phyloP scores from a whole-genome alignment of 495 filamentous ascomycete species.

The Cercophora scortea region DNA sequence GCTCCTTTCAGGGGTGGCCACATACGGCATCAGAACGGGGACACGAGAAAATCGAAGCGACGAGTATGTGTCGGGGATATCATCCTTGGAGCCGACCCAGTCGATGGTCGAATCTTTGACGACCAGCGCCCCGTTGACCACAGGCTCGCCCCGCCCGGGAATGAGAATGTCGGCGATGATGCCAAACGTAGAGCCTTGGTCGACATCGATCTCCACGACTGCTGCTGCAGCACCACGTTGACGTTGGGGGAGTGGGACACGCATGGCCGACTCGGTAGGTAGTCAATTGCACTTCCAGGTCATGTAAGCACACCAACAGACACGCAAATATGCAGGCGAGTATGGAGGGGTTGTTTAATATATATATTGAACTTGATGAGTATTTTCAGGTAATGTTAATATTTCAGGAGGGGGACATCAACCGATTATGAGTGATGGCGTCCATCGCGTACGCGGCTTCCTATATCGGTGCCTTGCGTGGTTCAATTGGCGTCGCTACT shows the following conservation, averaged over 20 bases:
- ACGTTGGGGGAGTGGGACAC: neutral
- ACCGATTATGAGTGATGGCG: no score
- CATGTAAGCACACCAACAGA: neutral
- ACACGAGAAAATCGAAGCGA: constrained; percentile 16
- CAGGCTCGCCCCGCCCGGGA: constrained; percentile 35
- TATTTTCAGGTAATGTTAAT: no score
- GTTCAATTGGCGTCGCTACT: neutral
- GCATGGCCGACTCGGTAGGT: neutral
- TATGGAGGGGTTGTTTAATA: no score
- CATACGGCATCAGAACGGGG: constrained; percentile 37
- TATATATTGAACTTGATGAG: no score
- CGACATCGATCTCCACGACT: neutral
- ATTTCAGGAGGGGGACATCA: no score
- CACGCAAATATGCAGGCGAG: no score
- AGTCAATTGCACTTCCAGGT: neutral
- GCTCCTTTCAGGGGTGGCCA: neutral
- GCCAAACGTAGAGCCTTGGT: neutral
- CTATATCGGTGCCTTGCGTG: neutral
- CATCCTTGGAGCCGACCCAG: constrained; percentile 30
- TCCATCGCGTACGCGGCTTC: no score
- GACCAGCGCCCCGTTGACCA: constrained; percentile 32
- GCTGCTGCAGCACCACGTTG: neutral
- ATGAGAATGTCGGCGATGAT: constrained; percentile 35
- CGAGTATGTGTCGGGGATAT: constrained; percentile 28
- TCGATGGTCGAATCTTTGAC: constrained; percentile 32